Conservation (phyloP, 1,139 yeast species). For the Yamadazyma pseudoaaseri region DNA sequence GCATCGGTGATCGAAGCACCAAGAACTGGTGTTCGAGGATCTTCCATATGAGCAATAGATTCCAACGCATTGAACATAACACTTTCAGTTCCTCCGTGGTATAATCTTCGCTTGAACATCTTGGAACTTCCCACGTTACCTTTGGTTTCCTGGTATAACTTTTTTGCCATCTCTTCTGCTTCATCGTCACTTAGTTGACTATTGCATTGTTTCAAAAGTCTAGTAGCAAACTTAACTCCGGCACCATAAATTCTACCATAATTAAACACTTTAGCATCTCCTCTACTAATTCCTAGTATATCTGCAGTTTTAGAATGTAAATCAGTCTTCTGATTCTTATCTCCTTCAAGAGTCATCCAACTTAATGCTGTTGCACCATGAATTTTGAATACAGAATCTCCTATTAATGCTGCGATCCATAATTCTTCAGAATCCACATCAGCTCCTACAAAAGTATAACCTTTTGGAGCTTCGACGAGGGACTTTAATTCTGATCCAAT, state of each 20-base stretch:
- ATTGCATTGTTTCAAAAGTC: conserved; percentile 78
- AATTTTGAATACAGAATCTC: conserved; percentile 82
- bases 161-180: conserved; percentile 66
- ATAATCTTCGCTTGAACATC: conserved; percentile 36
- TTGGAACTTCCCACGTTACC: conserved; percentile 47
- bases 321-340: conserved; percentile 87
- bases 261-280: conserved; percentile 92
- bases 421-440: conserved; percentile 98
- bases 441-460: conserved; percentile 93
- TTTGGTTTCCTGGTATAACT: conserved; percentile 77
- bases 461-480: conserved; percentile 80
- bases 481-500: conserved; percentile 94
- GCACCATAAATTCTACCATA: conserved; percentile 99
- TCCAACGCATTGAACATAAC: conserved; percentile 87
- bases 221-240: conserved; percentile 85
- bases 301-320: conserved; percentile 92
- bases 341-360: conserved; percentile 99
- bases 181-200: conserved; percentile 64
- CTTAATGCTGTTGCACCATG: conserved; percentile 98
- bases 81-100: conserved; percentile 95
- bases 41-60: conserved; percentile 78
- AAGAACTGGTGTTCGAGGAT: conserved; percentile 85
- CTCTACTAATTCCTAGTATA: conserved; percentile 84
- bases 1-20: conserved; percentile 96
- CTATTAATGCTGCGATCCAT: conserved; percentile 96